Evolutionary conservation across 1,284 basidiomycete species (phyloP).

Genomic region (Laetiporus sulphureus): DNA sequence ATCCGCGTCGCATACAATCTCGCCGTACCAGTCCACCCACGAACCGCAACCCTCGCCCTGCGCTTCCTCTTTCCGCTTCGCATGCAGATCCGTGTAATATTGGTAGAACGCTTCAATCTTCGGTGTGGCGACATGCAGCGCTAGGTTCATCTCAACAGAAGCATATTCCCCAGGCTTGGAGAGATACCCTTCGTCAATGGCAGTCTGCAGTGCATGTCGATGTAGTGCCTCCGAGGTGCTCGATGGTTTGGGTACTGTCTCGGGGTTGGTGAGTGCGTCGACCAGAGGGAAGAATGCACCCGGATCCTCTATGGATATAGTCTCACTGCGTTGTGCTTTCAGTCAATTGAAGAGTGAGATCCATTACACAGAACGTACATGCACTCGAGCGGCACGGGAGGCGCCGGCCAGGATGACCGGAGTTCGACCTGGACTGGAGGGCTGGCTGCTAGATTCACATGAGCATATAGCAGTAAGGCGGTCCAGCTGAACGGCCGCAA

Average conservation of each 20-base stretch:
- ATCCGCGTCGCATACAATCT: constrained; percentile 67
- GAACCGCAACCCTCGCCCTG: constrained; percentile 48
- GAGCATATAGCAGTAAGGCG: too few relatives aligned
- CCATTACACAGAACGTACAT: constrained; percentile 49
- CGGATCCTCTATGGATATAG: constrained; percentile 57
- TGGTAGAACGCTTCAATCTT: constrained; percentile 71
- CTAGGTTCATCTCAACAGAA: constrained; percentile 56
- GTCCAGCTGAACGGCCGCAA: too few relatives aligned
- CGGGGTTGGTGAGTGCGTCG: constrained; percentile 52
- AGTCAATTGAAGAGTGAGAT: constrained; percentile 2
- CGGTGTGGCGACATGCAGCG: constrained; percentile 62
- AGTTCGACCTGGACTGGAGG: constrained; percentile 77
- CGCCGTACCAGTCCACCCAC: constrained; percentile 88
- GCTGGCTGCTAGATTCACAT: too few relatives aligned
- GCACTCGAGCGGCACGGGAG: constrained; percentile 74
- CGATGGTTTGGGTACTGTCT: constrained; percentile 28
- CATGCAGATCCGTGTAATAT: constrained; percentile 43
- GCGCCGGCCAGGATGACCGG: constrained; percentile 74
- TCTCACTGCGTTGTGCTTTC: constrained; percentile 41
- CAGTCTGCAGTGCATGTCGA: constrained; percentile 44
- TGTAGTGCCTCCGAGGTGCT: constrained; percentile 42
- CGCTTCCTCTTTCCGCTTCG: constrained; percentile 10
- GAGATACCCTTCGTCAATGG: constrained; percentile 40
- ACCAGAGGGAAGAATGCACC: constrained; percentile 66
- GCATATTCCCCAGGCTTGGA: constrained; percentile 41